Conservation (phyloP, 192 early-diverging fungal species). For the Entomortierella lignicola region DNA sequence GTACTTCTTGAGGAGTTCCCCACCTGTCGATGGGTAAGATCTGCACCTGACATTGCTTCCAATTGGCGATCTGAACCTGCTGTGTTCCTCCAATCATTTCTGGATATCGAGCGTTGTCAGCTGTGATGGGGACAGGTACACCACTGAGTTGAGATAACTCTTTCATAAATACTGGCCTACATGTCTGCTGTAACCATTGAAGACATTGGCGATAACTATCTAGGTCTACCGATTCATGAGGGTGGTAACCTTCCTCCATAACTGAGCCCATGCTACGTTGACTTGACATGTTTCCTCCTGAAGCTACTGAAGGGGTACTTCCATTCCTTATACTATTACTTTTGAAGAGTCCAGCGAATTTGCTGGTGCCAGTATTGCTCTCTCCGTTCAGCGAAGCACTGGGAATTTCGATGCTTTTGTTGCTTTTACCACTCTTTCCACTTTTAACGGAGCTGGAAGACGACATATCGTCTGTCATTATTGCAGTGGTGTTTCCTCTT, state of each 20-base stretch:
- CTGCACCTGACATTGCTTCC: slow-evolving; percentile 48
- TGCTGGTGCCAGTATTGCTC: slow-evolving; percentile 16
- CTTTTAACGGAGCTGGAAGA: slow-evolving; percentile 51
- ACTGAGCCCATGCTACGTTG: slow-evolving; percentile 29
- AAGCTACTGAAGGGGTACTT: slow-evolving; percentile 31
- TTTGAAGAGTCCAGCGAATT: slow-evolving; percentile 35
- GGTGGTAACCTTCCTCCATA: slow-evolving; percentile 18
- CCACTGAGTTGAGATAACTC: slow-evolving; percentile 19
- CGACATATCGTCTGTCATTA: slow-evolving; percentile 14
- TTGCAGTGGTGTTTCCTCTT: slow-evolving; percentile 10
- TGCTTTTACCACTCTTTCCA: slow-evolving; percentile 48
- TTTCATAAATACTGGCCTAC: slow-evolving; percentile 51
- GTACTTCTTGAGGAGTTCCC: slow-evolving; percentile 38
- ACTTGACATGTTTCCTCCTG: slow-evolving; percentile 8
- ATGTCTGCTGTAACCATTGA: slow-evolving; percentile 51
- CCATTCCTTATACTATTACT: slow-evolving; percentile 46
- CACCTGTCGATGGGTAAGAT: slow-evolving; percentile 36
- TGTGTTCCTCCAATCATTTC: slow-evolving; percentile 31
- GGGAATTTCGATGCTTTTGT: slow-evolving; percentile 20
- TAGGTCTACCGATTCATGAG: slow-evolving; percentile 12
- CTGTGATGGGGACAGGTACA: slow-evolving; percentile 37
- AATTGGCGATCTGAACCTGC: slow-evolving; percentile 34
- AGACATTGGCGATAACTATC: slow-evolving; percentile 45
- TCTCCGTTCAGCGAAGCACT: neutral
- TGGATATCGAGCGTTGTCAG: slow-evolving; percentile 28